phyloP scores from a whole-genome alignment of 345 rosid species.

The Gossypium raimondii region DNA sequence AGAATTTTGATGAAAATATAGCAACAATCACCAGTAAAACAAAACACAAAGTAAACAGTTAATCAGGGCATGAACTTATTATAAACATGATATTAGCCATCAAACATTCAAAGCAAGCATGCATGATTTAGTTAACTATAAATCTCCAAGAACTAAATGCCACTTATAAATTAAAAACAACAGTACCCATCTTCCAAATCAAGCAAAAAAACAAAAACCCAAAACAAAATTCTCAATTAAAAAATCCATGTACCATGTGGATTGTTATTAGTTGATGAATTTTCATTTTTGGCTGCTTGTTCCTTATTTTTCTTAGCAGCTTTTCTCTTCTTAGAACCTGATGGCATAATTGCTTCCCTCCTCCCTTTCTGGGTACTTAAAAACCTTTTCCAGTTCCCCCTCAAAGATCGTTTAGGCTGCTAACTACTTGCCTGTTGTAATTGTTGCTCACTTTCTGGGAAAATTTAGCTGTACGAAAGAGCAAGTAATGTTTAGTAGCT shows the following conservation, averaged over 20 bases:
- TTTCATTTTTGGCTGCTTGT: not conserved
- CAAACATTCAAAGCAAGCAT: not conserved
- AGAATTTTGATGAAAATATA: no score
- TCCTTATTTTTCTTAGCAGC: not conserved
- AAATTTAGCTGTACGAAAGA: no score
- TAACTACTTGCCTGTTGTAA: no score
- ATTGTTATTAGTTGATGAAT: not conserved
- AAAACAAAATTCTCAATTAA: not conserved
- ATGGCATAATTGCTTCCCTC: not conserved
- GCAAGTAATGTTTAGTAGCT: not conserved
- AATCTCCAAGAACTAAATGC: not conserved
- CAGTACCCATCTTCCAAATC: not conserved
- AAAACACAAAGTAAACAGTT: not conserved
- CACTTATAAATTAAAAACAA: not conserved
- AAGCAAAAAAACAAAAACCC: not conserved
- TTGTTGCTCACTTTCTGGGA: no score
- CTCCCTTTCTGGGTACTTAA: no score
- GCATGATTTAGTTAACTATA: not conserved
- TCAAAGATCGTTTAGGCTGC: no score
- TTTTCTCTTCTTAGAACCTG: not conserved
- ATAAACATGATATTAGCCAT: no score
- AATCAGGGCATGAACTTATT: no score
- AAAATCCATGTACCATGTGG: not conserved
- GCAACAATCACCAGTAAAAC: not conserved
- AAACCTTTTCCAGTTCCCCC: no score